Conservation (phyloP, 2,329 filamentous ascomycete species). For the Phyllosticta citriasiana region DNA sequence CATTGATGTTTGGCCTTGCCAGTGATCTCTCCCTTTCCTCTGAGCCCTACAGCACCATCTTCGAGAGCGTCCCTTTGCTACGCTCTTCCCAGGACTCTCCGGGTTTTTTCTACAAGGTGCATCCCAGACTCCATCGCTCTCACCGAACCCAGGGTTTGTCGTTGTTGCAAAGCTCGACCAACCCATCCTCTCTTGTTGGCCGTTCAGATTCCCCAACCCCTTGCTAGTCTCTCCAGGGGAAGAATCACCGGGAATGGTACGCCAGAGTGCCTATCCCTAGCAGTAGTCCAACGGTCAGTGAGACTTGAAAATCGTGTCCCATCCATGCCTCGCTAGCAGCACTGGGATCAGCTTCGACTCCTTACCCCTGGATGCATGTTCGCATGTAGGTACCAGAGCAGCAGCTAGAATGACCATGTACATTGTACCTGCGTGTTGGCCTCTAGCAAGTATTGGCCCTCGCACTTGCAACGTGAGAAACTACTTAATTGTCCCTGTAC, state of each 20-base stretch:
- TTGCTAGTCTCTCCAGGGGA: not conserved
- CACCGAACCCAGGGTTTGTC: not conserved
- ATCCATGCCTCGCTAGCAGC: not conserved
- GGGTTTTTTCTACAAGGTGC: not conserved
- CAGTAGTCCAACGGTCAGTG: not conserved
- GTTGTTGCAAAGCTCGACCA: not conserved
- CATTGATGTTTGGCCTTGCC: not conserved
- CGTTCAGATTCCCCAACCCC: not conserved
- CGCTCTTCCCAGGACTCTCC: not conserved
- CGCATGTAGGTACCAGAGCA: not conserved
- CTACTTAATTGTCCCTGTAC: too few relatives aligned
- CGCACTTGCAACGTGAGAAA: too few relatives aligned
- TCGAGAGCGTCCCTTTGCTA: not conserved
- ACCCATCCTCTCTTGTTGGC: not conserved
- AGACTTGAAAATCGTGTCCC: not conserved
- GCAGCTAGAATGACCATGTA: not conserved
- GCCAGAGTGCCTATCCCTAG: not conserved
- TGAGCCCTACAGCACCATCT: not conserved
- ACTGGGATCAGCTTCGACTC: not conserved
- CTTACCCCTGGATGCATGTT: not conserved
- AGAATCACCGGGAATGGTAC: not conserved
- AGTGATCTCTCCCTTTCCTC: not conserved
- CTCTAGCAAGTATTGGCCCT: not conserved
- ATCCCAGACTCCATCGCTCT: not conserved
- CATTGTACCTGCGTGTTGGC: not conserved